Evolutionary conservation across 805 yeast species (phyloP), one percentile per base, ranked within the genome.

Genomic region (Henningerozyma blattae): DNA sequence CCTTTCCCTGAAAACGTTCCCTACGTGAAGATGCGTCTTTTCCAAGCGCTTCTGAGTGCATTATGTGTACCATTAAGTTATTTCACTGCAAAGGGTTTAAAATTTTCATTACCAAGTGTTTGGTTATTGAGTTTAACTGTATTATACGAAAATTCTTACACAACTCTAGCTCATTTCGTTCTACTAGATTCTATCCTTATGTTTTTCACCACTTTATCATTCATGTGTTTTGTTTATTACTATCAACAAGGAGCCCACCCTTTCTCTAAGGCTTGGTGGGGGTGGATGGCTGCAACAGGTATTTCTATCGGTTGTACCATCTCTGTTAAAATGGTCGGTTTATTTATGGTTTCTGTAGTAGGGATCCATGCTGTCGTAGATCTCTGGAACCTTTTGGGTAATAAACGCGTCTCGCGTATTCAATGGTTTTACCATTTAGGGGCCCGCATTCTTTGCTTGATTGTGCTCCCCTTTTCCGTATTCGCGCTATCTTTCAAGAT

Each of bases 281-380:
- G 75, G 54, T 87, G 96, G 95, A 62, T 91, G 33, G 50, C 79
- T 19, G 61, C 81, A 38, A 81, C 94, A 8, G 99, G 99, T 44
- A 61, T 86, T 33, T 65, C 75, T 32, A 75, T 91, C 48, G 97
- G 98, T 28, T 82, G 91, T 56, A 82, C 87, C 16, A 78, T 89
- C 51, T 80, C 94, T 16, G 94, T 86, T 35, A 91, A 91, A 61
- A 85, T 87, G 94, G 97, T 91, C 37, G 99, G 99, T 47, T 67
- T 89, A 35, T 84, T 91, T 51, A 84, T 84, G 41, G 87, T 94
- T 37, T 59, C 84, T 16, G 63, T 86, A 43, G 85, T 91, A 33
- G 99, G 99, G 29, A 70, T 85, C 41, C 83, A 89, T 59, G 86
- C 95, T 15, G 65, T 84, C 22, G 79, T 73, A 34, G 96, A 91